These are phyloP conservation scores for Cajanus cajan DNA, from an alignment of 306 rosid genomes.

Conservation along the genomic window DNA sequence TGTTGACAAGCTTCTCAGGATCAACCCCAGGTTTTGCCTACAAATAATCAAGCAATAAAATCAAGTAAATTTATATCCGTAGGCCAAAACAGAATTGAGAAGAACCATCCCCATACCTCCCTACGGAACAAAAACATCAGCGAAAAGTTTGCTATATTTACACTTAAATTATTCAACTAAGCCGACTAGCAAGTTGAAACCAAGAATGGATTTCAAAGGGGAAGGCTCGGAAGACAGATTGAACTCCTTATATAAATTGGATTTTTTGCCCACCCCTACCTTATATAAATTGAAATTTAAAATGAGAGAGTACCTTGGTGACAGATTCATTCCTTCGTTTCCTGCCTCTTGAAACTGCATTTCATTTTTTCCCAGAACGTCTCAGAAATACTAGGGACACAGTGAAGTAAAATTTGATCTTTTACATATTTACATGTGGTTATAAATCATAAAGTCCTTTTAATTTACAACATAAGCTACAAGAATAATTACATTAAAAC, in stretches of 20 bases:
- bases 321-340: conserved; percentile 63
- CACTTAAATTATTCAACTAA: conserved; percentile 11
- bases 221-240: too few relatives aligned
- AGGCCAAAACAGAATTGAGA: conserved; percentile 1
- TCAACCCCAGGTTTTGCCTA: conserved; percentile 43
- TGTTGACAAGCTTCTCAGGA: conserved; percentile 58
- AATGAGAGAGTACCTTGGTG: conserved; percentile 50
- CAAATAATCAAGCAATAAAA: conserved; percentile 21
- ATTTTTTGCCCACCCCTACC: neutral
- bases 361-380: conserved; percentile 29
- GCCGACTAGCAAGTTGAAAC: neutral
- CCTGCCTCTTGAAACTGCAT: conserved; percentile 65
- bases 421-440: neutral
- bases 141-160: neutral
- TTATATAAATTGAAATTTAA: conserved; percentile 20
- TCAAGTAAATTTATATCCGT: neutral
- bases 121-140: neutral
- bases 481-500: conserved; percentile 9
- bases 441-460: neutral
- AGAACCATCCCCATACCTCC: neutral
- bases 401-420: neutral
- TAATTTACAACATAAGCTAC: conserved; percentile 9
- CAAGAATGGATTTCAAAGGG: too few relatives aligned
- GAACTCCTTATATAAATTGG: too few relatives aligned
- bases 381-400: conserved; percentile 27